Evolutionary conservation across 129 eudicot genomes (phyloP).

Genomic region (Saposhnikovia divaricata): DNA sequence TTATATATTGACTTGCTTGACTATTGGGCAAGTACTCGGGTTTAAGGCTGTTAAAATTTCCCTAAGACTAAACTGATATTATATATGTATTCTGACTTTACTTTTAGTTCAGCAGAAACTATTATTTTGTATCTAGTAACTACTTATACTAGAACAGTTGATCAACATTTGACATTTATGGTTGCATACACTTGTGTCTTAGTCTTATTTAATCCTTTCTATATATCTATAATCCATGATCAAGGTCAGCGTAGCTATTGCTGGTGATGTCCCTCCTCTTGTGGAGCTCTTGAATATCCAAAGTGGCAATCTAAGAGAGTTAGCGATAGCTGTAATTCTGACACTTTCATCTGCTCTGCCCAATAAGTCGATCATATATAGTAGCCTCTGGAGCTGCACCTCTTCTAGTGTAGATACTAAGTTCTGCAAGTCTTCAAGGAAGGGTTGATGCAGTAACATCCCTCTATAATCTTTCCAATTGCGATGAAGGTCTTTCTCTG

Average conservation of each 20-base stretch:
- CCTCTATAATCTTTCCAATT: constrained; percentile 57
- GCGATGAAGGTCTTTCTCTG: constrained; percentile 28
- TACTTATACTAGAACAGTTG: neutral
- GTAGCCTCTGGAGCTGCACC: constrained; percentile 53
- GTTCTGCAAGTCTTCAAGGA: constrained; percentile 56
- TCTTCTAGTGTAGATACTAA: constrained; percentile 52
- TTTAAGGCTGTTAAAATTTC: neutral
- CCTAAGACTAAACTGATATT: neutral
- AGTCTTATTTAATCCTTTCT: neutral
- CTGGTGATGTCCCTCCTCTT: constrained; percentile 67
- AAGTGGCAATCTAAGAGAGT: constrained; percentile 39
- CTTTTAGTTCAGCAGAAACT: neutral
- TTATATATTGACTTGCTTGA: neutral
- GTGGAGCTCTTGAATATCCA: constrained; percentile 54
- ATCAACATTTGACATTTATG: neutral
- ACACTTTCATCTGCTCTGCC: constrained; percentile 61
- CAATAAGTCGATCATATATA: constrained; percentile 53
- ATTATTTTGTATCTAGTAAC: neutral
- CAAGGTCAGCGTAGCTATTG: constrained; percentile 57
- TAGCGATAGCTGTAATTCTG: constrained; percentile 71
- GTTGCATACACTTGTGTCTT: neutral
- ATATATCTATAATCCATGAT: constrained; percentile 34
- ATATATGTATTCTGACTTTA: neutral
- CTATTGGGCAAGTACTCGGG: neutral
- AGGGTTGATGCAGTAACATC: constrained; percentile 67